Evolutionary conservation across 257 asterid species (phyloP).

Genomic region (Nemophila menziesii): DNA sequence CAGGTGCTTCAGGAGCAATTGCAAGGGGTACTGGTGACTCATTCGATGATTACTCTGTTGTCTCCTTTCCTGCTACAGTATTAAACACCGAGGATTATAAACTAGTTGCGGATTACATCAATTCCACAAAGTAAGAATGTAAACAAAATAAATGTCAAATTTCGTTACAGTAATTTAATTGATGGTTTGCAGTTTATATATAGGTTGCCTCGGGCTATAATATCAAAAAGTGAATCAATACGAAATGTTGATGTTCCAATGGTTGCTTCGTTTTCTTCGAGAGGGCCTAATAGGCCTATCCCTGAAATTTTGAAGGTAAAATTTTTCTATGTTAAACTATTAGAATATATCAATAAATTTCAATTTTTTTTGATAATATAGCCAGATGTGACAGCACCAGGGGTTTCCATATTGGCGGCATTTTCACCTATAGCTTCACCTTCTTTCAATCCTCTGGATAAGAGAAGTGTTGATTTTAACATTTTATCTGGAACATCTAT

Average conservation of each 20-base stretch:
- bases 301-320: conserved; percentile 15
- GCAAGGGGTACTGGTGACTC: neutral
- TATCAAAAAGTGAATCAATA: neutral
- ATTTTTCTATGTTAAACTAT: neutral
- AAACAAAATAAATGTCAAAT: no score
- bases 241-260: conserved; percentile 1
- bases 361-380: neutral
- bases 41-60: conserved; percentile 6
- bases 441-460: neutral
- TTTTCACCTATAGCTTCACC: conserved; percentile 4
- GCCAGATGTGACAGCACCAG: conserved; percentile 24
- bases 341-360: neutral
- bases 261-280: conserved; percentile 15
- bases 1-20: conserved; percentile 22
- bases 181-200: neutral
- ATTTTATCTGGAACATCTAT: conserved; percentile 15
- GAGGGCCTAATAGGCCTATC: conserved; percentile 8
- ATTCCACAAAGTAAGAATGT: conserved; percentile 11
- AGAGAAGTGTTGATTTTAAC: conserved; percentile 7
- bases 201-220: conserved; percentile 7
- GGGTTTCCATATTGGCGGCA: conserved; percentile 17
- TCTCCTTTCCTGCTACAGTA: conserved; percentile 16
- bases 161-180: neutral
- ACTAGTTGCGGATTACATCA: conserved; percentile 4
- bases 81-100: neutral